phyloP scores from a whole-genome alignment of 805 yeast genomes.

The Saccharomycodes ludwigii region DNA sequence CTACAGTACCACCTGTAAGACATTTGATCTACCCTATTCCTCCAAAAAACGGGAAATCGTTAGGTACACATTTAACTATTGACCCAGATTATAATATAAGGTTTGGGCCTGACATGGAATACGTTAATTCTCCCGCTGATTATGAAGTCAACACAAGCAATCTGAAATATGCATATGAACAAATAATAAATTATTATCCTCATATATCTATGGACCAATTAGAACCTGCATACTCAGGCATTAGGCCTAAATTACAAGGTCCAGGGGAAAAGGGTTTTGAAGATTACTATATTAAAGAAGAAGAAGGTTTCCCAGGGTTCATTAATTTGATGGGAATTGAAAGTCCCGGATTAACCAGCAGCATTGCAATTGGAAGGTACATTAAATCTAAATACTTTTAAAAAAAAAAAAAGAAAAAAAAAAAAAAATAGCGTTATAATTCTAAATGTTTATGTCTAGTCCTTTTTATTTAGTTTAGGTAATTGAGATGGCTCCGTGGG shows the following conservation, averaged over 20 bases:
- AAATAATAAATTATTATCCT: conserved; percentile 54
- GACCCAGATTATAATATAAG: conserved; percentile 68
- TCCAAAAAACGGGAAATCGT: conserved; percentile 53
- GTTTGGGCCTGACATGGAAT: conserved; percentile 86
- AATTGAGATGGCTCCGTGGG: conserved; percentile 48
- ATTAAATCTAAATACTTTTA: conserved; percentile 29
- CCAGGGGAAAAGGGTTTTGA: conserved; percentile 36
- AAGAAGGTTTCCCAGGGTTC: conserved; percentile 64
- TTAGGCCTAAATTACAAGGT: conserved; percentile 62
- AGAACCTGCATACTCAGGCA: conserved; percentile 65
- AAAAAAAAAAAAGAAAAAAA: neutral
- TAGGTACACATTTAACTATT: conserved; percentile 81
- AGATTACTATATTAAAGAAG: conserved; percentile 65
- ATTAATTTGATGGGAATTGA: conserved; percentile 75
- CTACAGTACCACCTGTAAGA: conserved; percentile 33
- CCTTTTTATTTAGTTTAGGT: conserved; percentile 2
- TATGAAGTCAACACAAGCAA: conserved; percentile 37
- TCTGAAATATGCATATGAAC: conserved; percentile 41
- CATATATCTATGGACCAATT: conserved; percentile 37
- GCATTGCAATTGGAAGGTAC: conserved; percentile 72
- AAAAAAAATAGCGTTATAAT: neutral
- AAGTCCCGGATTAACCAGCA: conserved; percentile 79
- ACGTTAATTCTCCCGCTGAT: conserved; percentile 43
- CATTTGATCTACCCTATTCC: conserved; percentile 72
- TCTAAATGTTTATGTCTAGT: neutral